These are phyloP conservation scores for Lipomyces starkeyi DNA, from an alignment of 805 yeast genomes.

Conservation along the genomic window DNA sequence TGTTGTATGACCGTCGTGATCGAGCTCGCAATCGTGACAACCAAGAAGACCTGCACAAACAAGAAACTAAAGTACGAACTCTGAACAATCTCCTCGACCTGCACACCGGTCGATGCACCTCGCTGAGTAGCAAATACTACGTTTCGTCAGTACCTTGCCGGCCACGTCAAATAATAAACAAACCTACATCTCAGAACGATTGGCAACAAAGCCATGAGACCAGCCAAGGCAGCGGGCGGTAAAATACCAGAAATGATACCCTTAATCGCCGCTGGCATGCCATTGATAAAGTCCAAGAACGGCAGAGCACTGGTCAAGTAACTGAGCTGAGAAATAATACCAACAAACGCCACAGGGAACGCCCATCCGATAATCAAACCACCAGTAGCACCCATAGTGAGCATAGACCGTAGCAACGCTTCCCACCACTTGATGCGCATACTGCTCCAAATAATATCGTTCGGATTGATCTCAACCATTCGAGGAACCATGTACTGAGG, in stretches of 20 bases:
- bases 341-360: slow-evolving; percentile 81
- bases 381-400: slow-evolving; percentile 56
- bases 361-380: slow-evolving; percentile 71
- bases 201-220: slow-evolving; percentile 87
- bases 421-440: slow-evolving; percentile 50
- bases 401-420: slow-evolving; percentile 49
- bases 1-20: slow-evolving; percentile 77
- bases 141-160: neutral
- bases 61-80: slow-evolving; percentile 79
- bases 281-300: slow-evolving; percentile 75
- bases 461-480: slow-evolving; percentile 59
- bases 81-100: slow-evolving; percentile 74
- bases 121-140: slow-evolving; percentile 69
- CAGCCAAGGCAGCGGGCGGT: slow-evolving; percentile 79
- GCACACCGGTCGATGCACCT: slow-evolving; percentile 74
- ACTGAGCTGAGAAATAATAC: slow-evolving; percentile 75
- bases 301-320: slow-evolving; percentile 71
- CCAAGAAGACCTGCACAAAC: slow-evolving; percentile 82
- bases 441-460: slow-evolving; percentile 76
- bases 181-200: slow-evolving; percentile 67
- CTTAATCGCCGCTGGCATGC: slow-evolving; percentile 60
- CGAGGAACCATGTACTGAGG: slow-evolving; percentile 52
- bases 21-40: slow-evolving; percentile 85
- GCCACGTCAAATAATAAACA: neutral
- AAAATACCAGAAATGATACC: slow-evolving; percentile 88